These are phyloP conservation scores for Ceratocystis colombiana DNA, from an alignment of 2,329 filamentous ascomycete species.

Conservation along the genomic window DNA sequence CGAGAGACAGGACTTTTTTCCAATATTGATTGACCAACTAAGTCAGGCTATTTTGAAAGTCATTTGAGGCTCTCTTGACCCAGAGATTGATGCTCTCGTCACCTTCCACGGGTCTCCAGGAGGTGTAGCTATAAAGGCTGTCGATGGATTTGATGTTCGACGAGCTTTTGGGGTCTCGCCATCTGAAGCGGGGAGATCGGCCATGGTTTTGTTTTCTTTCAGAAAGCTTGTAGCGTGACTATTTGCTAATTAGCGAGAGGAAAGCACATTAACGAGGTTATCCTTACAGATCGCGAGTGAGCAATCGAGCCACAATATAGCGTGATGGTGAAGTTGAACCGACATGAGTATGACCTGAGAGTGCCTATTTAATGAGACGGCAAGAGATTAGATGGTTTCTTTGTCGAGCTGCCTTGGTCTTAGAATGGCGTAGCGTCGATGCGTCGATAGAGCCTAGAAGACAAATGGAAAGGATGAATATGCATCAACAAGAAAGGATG, in stretches of 20 bases:
- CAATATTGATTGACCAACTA: too few relatives aligned
- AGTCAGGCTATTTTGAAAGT: too few relatives aligned
- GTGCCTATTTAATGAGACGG: not conserved
- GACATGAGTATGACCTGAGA: not conserved
- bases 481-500: not conserved
- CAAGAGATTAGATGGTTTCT: not conserved
- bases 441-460: not conserved
- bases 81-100: not conserved
- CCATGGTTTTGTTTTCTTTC: not conserved
- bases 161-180: not conserved
- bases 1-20: too few relatives aligned
- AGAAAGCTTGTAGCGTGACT: not conserved
- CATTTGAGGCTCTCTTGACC: not conserved
- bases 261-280: too few relatives aligned
- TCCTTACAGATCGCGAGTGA: too few relatives aligned
- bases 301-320: too few relatives aligned
- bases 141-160: not conserved
- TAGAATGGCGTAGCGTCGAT: not conserved
- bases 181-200: not conserved
- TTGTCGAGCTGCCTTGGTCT: not conserved
- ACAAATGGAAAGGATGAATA: conserved; percentile 1
- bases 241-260: not conserved
- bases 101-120: not conserved
- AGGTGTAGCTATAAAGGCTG: not conserved
- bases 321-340: too few relatives aligned